Evolutionary conservation across 257 asterid genomes (phyloP).

Genomic region (Solanum gracilifrons): DNA sequence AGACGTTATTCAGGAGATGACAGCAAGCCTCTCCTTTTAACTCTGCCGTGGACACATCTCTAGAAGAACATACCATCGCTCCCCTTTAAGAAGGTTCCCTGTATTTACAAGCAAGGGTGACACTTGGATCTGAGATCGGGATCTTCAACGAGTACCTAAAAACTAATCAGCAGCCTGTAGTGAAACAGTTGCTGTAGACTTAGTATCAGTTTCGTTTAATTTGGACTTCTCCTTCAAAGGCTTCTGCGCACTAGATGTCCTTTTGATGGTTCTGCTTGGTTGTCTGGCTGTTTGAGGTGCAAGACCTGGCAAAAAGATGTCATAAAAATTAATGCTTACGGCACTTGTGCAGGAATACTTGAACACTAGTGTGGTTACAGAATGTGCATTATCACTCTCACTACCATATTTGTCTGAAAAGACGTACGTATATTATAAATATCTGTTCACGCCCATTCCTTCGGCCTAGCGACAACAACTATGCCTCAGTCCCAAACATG

Average conservation of each 20-base stretch:
- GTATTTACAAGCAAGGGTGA: slow-evolving; percentile 36
- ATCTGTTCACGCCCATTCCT: not conserved
- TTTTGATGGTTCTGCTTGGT: slow-evolving; percentile 31
- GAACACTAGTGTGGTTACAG: not conserved
- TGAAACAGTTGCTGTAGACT: slow-evolving; percentile 22
- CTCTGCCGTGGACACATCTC: slow-evolving; percentile 14
- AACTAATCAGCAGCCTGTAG: slow-evolving; percentile 18
- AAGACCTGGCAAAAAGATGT: slow-evolving; percentile 34
- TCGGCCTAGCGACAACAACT: not conserved
- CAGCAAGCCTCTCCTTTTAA: slow-evolving; percentile 16
- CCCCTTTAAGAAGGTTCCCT: slow-evolving; percentile 9
- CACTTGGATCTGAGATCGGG: slow-evolving; percentile 15
- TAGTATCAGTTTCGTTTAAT: slow-evolving; percentile 22
- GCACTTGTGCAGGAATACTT: not conserved
- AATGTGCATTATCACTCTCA: not conserved
- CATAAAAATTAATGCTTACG: not conserved
- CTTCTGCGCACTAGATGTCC: slow-evolving; percentile 31
- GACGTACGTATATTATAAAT: not conserved
- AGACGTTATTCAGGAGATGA: slow-evolving; percentile 21
- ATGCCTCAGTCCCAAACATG: not conserved
- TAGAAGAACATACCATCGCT: slow-evolving; percentile 13
- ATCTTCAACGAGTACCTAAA: slow-evolving; percentile 4
- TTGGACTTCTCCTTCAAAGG: slow-evolving; percentile 35
- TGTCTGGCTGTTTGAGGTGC: slow-evolving; percentile 36
- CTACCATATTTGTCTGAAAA: not conserved